Percentiles rank a stretch among this genome's conserved stretches.
Conservation (phyloP, 768 basidiomycete genomes). For the Tephrocybe sp. region DNA sequence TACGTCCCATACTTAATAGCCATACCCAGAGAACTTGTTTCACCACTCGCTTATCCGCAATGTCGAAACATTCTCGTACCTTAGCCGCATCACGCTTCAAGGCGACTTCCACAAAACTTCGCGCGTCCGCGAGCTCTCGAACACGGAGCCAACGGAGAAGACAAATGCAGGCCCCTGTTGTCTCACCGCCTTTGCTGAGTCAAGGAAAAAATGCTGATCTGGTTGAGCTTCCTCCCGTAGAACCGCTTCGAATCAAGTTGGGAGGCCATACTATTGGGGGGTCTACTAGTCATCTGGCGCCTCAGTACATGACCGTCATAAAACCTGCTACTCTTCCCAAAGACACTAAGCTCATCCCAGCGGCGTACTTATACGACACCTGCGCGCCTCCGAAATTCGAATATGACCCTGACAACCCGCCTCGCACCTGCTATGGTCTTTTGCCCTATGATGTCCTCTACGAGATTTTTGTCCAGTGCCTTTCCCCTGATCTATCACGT, state of each 20-base stretch:
- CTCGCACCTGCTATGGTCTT: background rate
- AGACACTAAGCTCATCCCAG: background rate
- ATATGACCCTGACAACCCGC: background rate
- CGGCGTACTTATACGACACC: background rate
- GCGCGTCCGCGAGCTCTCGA: background rate
- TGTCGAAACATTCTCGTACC: no score
- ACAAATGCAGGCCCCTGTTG: background rate
- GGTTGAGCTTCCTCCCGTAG: background rate
- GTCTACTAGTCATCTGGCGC: background rate
- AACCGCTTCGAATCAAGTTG: background rate
- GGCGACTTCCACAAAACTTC: background rate
- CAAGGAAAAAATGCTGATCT: background rate
- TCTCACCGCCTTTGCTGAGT: background rate
- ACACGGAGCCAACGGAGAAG: background rate
- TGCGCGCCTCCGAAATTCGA: background rate
- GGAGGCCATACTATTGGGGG: background rate
- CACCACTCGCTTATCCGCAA: no score
- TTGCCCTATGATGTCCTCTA: background rate
- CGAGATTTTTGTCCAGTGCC: conserved; percentile 5
- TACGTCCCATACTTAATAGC: no score
- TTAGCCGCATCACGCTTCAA: no score
- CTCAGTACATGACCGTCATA: background rate
- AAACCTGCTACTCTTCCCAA: background rate
- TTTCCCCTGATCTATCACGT: background rate
- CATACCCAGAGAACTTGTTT: no score